Base-by-base conservation (phyloP, 1,139 yeast species). In the Keqinozyma sinolaborantium region DNA sequence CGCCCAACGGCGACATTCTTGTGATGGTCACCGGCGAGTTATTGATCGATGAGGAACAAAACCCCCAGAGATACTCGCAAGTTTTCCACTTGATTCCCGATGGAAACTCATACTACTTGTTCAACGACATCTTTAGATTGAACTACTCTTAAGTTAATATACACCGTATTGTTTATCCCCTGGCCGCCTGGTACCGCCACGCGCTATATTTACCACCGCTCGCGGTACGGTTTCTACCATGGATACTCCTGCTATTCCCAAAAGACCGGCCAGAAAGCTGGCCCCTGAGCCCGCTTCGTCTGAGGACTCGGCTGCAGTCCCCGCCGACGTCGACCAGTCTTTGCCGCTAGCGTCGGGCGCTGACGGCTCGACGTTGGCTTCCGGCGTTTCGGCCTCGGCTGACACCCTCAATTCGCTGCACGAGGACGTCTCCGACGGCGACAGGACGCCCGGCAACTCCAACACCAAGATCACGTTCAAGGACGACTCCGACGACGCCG, bases 21-120 rank as follows among this genome's bases (percentile, higher is more conserved):
- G 97, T 90, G 36, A 83, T 92, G 95, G 97, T 92, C 48, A 92
- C 99, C 34, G 99, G 99, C 44, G 96, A 87, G 61, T 76, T 92
- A 48, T 64, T 88, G 47, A 77, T 83, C 50, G 99, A 92, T 58
- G 97, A 90, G 42, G 97, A 92, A 67, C 84, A 81, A 56, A 87
- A 87, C 61, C 79, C 97, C 36, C 97, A 90, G 66, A 81, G 95
- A 64, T 92, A 88, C 66, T 86, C 97, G 23, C 98, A 92, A 69
- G 95, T 87, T 28, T 92, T 92, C 79, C 98, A 92, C 58, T 79
- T 92, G 67, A 82, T 88, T 44, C 97, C 96, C 42, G 98, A 92
- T 39, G 88, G 83, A 33, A 78, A 76, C 55, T 83, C 95, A 25
- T 92, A 87, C 73, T 92, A 79, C 53, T 98, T 92, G 41, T 84